Base-by-base conservation (phyloP, 2,329 filamentous ascomycete genomes). In the Zymoseptoria pseudotritici region DNA sequence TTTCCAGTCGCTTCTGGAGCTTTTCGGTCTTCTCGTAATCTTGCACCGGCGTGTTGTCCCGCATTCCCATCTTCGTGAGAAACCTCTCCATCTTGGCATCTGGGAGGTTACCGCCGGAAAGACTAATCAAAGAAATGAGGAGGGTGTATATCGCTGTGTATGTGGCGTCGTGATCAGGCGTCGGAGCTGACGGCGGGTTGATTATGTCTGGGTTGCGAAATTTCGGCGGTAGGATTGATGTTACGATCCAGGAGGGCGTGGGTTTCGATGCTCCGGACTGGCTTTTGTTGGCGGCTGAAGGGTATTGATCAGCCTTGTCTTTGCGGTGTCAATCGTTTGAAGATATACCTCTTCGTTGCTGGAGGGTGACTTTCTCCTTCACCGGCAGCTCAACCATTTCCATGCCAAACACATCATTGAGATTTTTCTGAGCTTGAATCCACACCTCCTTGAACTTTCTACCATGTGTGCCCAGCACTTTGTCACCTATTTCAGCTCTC, bases 361-460 rank as follows among this genome's bases (percentile, higher is more conserved):
- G 86, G 36, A 96, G 76, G 0, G 91, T 91, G 54, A 89, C 82
- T 74, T 91, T 95, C 70, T 97, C 93, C 69, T 83, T 84, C 1
- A 83, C 79, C 0, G 94, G 91, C 55, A 97, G 79, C 75, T 97
- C 92, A 3, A 85, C 81, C 80, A 99, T 83, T 72, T 92, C 83
- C 91, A 97, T 96, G n/a, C 94, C 94, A 75, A 96, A 97, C 1
- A 86, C 82, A 1, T 77, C 77, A 54, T 81, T 79, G 46, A 99
- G 78, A 65, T 89, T 83, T 36, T 78, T 75, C 73, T 99, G 93
- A 50, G 93, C 90, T 50, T 83, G 79, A 0, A 83, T 83, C 69
- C 96, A 97, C 3, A 97, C 85, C 11, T 77, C 73, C 71, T 86
- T 91, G 73, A 97, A 97, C 42, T 85, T 79, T 31, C 87, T 81